Conservation (phyloP, 202 grass and related monocot species). For the Zizania palustris region DNA sequence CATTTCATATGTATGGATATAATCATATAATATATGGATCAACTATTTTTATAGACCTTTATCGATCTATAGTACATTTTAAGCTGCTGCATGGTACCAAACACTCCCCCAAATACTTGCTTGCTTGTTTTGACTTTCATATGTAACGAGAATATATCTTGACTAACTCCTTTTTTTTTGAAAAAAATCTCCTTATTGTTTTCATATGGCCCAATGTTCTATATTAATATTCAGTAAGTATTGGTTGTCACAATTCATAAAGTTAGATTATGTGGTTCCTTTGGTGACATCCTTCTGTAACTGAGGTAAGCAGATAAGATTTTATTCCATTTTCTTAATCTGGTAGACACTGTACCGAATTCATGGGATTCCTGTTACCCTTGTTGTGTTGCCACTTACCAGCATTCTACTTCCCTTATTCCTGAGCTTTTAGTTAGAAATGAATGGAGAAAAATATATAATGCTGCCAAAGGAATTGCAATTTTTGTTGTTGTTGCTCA, state of each 20-base stretch:
- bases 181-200: not conserved
- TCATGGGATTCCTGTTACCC: not conserved
- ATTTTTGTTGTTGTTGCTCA: not conserved
- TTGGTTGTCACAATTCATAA: not conserved
- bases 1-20: not conserved
- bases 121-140: constrained; percentile 18
- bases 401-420: not conserved
- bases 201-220: not conserved
- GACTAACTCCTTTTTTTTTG: not conserved
- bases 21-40: not conserved
- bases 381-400: too few relatives aligned
- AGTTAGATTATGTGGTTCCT: constrained; percentile 16
- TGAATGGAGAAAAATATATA: not conserved
- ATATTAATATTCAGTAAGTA: constrained; percentile 3
- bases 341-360: not conserved
- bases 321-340: not conserved
- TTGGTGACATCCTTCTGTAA: constrained; percentile 13
- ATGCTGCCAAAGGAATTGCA: not conserved
- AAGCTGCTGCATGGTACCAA: not conserved
- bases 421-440: not conserved
- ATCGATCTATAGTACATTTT: not conserved
- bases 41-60: not conserved
- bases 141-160: not conserved
- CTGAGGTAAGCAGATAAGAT: not conserved
- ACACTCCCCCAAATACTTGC: not conserved